Base-by-base conservation (phyloP, 1,284 basidiomycete genomes). In the Ustilago bromivora region DNA sequence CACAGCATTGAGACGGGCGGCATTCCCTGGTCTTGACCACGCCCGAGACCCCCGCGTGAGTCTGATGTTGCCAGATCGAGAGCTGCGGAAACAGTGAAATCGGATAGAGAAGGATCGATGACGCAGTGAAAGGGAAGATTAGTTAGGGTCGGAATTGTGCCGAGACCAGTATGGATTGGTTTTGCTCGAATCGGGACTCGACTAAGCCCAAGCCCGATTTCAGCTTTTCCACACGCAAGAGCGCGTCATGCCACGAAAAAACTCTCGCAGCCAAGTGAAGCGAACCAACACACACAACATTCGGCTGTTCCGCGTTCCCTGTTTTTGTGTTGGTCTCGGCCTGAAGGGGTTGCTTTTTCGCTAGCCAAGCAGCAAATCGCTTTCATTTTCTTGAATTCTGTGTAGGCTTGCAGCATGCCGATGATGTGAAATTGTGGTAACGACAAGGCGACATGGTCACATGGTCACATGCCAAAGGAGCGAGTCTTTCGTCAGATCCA, bases 301-400 rank as follows among this genome's bases (percentile, higher is more conserved):
- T 55, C 53, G 41, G 34, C 15, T 35, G 32, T 51, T 38, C 36
- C 19, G 17, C 31, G 56, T 51, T 51, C 31, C 12, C 19, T 64
- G 49, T 41, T 47, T 31, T 36, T 40, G 68, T 70, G 68, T 70
- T 70, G 68, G 68, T 70, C 62, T 70, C 32, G 43, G 46, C 35
- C 32, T 31, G 4, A 28, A 28, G 23, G 23, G 23, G 28, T 58
- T 49, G 43, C 19, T 19, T 2, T 58, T 57, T 58, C 17, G 38
- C 53, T 54, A 35, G 34, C 53, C 36, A 54, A 54, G 31, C 32
- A 55, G 17, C 17, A 40, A 57, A 19, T 13, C 38, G 23, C 10
- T 31, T 57, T 57, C 40, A 35, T 46, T 43, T 46, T 46, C 38
- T 41, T 7, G 11, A 57, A 57, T 4, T 46, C 1, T 31, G 6